These are phyloP conservation scores for Penicillium steckii DNA, from an alignment of 495 filamentous ascomycete species.

Conservation along the genomic window DNA sequence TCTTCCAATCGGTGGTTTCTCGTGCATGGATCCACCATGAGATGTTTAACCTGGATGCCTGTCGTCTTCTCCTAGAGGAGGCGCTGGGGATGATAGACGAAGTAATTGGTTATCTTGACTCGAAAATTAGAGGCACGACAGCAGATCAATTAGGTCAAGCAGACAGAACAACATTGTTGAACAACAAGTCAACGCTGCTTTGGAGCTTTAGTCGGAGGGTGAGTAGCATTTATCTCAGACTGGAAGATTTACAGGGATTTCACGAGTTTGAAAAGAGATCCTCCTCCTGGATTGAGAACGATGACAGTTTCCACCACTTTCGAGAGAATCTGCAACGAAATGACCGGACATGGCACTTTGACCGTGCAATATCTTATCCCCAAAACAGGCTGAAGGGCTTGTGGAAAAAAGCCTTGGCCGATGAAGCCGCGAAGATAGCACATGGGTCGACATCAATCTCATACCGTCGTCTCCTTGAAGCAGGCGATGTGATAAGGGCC, in stretches of 20 bases:
- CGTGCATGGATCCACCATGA: conserved; percentile 16
- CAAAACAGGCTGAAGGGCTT: conserved; percentile 2
- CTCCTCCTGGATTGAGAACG: conserved; percentile 5
- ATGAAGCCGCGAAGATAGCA: conserved; percentile 8
- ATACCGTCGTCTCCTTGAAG: conserved; percentile 11
- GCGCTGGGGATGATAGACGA: conserved; percentile 12
- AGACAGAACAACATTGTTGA: conserved; percentile 1
- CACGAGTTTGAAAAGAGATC: conserved; percentile 6
- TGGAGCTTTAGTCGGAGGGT: conserved; percentile 6
- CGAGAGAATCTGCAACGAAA: conserved; percentile 2
- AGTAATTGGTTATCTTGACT: conserved; percentile 3
- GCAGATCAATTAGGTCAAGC: conserved; percentile 1
- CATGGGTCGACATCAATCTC: conserved; percentile 6
- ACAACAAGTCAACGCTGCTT: conserved; percentile 6
- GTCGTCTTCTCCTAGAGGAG: conserved; percentile 8
- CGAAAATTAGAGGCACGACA: background rate
- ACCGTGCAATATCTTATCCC: background rate
- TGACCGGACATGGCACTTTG: background rate
- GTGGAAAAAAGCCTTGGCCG: conserved; percentile 7
- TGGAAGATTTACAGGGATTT: conserved; percentile 11
- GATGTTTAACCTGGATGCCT: conserved; percentile 14
- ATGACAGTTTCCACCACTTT: conserved; percentile 8
- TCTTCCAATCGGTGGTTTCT: conserved; percentile 16
- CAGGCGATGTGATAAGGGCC: conserved; percentile 14
- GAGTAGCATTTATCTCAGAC: background rate